Base-by-base conservation (phyloP, 2,329 filamentous ascomycete genomes). In the Calonectria hawksworthii region DNA sequence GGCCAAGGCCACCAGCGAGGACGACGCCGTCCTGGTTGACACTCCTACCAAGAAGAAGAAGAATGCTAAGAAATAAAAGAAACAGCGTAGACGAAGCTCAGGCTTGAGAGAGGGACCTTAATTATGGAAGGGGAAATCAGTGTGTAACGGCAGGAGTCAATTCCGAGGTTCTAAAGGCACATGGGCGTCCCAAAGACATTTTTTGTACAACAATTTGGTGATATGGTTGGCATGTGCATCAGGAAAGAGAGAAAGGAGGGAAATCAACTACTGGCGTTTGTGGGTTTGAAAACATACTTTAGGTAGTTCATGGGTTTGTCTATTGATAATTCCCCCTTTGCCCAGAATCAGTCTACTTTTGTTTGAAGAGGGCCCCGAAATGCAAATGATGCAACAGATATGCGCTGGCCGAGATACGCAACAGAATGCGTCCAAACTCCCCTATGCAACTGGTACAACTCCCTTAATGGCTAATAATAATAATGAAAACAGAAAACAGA, bases 1-100 rank as follows among this genome's bases (percentile, higher is more conserved):
- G 18, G 84, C 84, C 75, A 84, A 81, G 77, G 84, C 75, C 76
- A 75, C 79, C 28, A 85, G 82, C 61, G 84, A 85, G 73, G 85
- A 86, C 41, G 85, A 86, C 83, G 92, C 92, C 23, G 94, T 98
- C 30, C 86, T 98, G 76, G 95, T 98, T 64, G 94, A 97, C 81
- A 85, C 85, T 10, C 85, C 87, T n/a, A 83, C 85, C 67, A 89
- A 91, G 87, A 92, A 90, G 88, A 93, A 92, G 88, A 93, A 92
- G 87, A 76, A 70, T 51, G 89, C 87, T 70, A 93, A 92, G 89
- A 80, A 81, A 71, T 80, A 69, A 72, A 72, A 63, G 4, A 56
- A 54, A 51, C 32, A 52, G 28, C 8, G 11, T 65, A 65, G 38
- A 28, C 11, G 32, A 7, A 50, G n/a, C 30, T 23, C 23, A 18